Conservation (phyloP, 2,329 filamentous ascomycete species). For the Stemphylium lycopersici region DNA sequence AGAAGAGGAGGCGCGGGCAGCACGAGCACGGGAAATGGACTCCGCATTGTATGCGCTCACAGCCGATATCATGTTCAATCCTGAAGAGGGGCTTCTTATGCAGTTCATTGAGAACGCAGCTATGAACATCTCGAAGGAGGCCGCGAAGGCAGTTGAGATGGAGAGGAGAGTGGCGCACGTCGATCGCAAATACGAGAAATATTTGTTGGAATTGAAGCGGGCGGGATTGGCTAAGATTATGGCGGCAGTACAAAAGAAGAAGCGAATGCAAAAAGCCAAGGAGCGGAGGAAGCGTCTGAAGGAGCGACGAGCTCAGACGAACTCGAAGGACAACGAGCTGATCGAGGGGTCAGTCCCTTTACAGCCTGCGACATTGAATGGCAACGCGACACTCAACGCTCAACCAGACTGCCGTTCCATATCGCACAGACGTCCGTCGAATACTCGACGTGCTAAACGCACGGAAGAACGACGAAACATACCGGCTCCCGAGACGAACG, state of each 20-base stretch:
- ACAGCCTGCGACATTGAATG: not conserved
- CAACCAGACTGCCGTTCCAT: conserved; percentile 9
- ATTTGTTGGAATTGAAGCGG: conserved; percentile 24
- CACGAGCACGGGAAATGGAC: conserved; percentile 22
- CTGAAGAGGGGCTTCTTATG: conserved; percentile 50
- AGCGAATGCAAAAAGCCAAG: conserved; percentile 24
- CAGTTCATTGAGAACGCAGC: conserved; percentile 53
- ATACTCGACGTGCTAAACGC: conserved; percentile 24
- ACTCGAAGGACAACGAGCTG: conserved; percentile 9
- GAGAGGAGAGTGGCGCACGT: conserved; percentile 28
- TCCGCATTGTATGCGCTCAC: conserved; percentile 44
- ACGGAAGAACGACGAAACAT: conserved; percentile 22
- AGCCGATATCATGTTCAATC: conserved; percentile 45
- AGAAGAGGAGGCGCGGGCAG: conserved; percentile 27
- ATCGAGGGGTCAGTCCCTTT: conserved; percentile 5
- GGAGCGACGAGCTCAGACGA: conserved; percentile 23
- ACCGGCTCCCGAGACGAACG: conserved; percentile 5
- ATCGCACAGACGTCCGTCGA: conserved; percentile 25
- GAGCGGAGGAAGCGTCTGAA: conserved; percentile 34
- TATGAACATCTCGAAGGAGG: conserved; percentile 42
- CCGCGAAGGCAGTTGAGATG: conserved; percentile 44
- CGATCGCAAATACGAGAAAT: conserved; percentile 25
- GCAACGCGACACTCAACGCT: conserved; percentile 1
- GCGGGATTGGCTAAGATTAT: conserved; percentile 30
- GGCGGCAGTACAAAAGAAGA: conserved; percentile 32